Percentiles rank a stretch among this genome's conserved stretches.
Conservation (phyloP, 345 rosid species). For the Gossypium rotundifolium region DNA sequence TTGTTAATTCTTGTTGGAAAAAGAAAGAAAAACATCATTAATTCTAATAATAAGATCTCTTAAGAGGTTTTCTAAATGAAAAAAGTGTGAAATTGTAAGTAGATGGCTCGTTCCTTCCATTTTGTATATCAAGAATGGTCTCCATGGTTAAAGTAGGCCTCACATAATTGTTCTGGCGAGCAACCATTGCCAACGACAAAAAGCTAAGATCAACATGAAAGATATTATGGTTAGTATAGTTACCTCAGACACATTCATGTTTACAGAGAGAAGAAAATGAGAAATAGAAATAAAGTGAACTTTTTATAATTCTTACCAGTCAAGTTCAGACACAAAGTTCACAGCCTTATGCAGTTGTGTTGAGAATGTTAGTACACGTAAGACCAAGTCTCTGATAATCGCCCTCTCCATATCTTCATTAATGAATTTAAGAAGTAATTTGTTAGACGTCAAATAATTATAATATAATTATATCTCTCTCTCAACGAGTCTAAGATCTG, state of each 20-base stretch:
- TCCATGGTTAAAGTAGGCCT: slow-evolving; percentile 80
- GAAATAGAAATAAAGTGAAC: slow-evolving; percentile 1
- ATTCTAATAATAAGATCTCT: neutral
- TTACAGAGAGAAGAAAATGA: neutral
- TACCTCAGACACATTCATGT: neutral
- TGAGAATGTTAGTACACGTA: slow-evolving; percentile 64
- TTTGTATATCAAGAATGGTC: slow-evolving; percentile 62
- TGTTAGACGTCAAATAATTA: too few relatives aligned
- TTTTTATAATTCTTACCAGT: slow-evolving; percentile 54
- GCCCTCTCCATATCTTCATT: slow-evolving; percentile 89
- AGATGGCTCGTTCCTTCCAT: slow-evolving; percentile 61
- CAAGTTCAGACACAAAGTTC: slow-evolving; percentile 85
- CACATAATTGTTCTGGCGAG: slow-evolving; percentile 86
- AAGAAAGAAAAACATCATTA: neutral
- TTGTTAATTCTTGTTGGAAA: neutral
- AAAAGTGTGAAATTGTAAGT: neutral
- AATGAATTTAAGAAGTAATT: slow-evolving; percentile 15
- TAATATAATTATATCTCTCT: too few relatives aligned
- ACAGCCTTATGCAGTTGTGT: slow-evolving; percentile 71
- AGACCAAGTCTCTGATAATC: slow-evolving; percentile 76
- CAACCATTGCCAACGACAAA: slow-evolving; percentile 76
- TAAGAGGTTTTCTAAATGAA: neutral
- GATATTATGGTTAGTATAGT: slow-evolving; percentile 12
- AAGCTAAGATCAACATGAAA: slow-evolving; percentile 38
- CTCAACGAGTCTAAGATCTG: too few relatives aligned